These are phyloP conservation scores for Barnettozyma sucrosica DNA, from an alignment of 805 yeast species.

Conservation along the genomic window DNA sequence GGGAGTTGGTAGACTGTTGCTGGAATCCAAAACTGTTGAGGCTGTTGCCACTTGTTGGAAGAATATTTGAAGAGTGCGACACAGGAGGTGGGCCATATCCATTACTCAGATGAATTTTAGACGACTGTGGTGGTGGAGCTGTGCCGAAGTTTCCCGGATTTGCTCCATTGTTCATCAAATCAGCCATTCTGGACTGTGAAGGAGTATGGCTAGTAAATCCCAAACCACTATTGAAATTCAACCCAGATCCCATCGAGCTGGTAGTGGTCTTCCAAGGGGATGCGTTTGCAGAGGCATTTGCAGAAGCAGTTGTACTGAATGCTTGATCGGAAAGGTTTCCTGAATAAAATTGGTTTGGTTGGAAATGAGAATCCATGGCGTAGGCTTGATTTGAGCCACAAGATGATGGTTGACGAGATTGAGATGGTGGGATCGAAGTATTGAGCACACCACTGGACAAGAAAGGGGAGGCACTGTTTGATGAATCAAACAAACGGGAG, in stretches of 20 bases:
- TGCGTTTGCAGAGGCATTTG: background rate
- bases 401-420: background rate
- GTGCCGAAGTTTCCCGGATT: background rate
- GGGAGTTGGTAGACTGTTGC: slow-evolving; percentile 1
- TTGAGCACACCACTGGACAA: background rate
- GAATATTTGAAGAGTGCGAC: slow-evolving; percentile 1
- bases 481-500: slow-evolving; percentile 3
- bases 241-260: background rate
- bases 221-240: background rate
- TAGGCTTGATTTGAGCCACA: background rate
- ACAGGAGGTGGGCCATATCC: background rate
- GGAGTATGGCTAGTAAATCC: background rate
- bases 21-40: background rate
- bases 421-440: background rate
- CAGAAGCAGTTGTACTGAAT: background rate
- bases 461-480: slow-evolving; percentile 1
- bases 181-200: background rate
- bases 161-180: background rate
- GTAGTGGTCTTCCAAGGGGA: slow-evolving; percentile 6
- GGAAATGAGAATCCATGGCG: background rate
- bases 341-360: background rate
- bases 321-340: background rate
- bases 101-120: background rate
- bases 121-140: background rate
- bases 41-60: background rate